These are phyloP conservation scores for Starmerella asiatica DNA, from an alignment of 805 yeast genomes.

Conservation along the genomic window DNA sequence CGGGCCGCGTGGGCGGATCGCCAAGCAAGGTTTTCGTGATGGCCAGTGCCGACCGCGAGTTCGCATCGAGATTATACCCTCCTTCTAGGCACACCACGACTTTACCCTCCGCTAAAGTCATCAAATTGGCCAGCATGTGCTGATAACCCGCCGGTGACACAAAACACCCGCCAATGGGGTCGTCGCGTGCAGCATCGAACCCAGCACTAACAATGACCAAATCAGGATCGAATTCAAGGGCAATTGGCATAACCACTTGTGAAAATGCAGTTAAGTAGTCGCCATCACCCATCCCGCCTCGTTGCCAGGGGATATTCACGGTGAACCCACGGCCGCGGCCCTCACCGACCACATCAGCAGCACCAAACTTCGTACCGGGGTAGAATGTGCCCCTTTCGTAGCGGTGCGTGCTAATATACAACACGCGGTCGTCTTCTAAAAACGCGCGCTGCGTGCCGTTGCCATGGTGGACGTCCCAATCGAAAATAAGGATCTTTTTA, in stretches of 20 bases:
- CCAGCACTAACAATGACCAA: slow-evolving; percentile 88
- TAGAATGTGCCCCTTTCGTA: slow-evolving; percentile 85
- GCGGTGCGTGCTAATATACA: slow-evolving; percentile 83
- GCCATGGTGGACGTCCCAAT: slow-evolving; percentile 99
- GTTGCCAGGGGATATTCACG: slow-evolving; percentile 88
- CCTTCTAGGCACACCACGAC: slow-evolving; percentile 88
- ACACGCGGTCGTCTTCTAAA: slow-evolving; percentile 73
- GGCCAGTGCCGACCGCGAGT: slow-evolving; percentile 77
- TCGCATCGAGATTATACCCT: slow-evolving; percentile 87
- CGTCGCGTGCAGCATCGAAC: slow-evolving; percentile 98
- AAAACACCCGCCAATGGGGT: slow-evolving; percentile 90
- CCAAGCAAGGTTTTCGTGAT: slow-evolving; percentile 86
- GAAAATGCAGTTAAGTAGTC: slow-evolving; percentile 89
- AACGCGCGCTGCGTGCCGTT: slow-evolving; percentile 96
- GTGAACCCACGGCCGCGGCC: slow-evolving; percentile 78
- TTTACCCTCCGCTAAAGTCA: slow-evolving; percentile 77
- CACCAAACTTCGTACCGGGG: slow-evolving; percentile 80
- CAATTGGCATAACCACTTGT: slow-evolving; percentile 73
- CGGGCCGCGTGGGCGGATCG: slow-evolving; percentile 74
- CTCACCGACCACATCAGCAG: slow-evolving; percentile 70
- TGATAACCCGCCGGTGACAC: slow-evolving; percentile 94
- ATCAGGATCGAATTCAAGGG: slow-evolving; percentile 83
- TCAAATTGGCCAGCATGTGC: slow-evolving; percentile 85
- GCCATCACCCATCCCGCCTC: slow-evolving; percentile 84
- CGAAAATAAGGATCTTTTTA: slow-evolving; percentile 66